These are phyloP conservation scores for Canna indica DNA, from an alignment of 176 grass and related monocot species.

Conservation along the genomic window DNA sequence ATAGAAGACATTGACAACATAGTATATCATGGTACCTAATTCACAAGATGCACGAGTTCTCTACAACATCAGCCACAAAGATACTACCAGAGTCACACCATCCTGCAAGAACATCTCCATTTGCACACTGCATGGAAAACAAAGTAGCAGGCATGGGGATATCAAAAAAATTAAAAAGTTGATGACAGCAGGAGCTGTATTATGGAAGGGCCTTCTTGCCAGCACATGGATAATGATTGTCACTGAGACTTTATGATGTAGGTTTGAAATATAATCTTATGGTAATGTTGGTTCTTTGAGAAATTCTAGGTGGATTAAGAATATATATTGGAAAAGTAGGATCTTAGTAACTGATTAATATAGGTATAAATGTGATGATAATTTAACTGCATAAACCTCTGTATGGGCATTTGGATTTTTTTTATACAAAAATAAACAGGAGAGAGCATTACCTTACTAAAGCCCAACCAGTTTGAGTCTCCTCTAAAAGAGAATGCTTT, in stretches of 20 bases:
- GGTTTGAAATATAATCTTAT: too few relatives aligned
- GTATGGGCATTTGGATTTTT: neutral
- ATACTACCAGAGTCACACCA: slow-evolving; percentile 80
- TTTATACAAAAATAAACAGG: neutral
- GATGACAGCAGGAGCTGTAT: neutral
- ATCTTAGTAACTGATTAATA: too few relatives aligned
- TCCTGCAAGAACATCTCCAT: slow-evolving; percentile 60
- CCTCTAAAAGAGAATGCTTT: slow-evolving; percentile 75
- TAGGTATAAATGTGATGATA: neutral
- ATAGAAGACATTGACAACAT: neutral
- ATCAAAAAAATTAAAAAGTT: neutral
- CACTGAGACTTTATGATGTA: too few relatives aligned
- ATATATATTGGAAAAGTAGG: too few relatives aligned
- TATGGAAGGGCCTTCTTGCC: too few relatives aligned
- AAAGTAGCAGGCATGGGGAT: neutral
- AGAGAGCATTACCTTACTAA: slow-evolving; percentile 57
- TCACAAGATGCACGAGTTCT: slow-evolving; percentile 1
- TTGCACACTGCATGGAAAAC: slow-evolving; percentile 36
- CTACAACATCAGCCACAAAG: slow-evolving; percentile 58
- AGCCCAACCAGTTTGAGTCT: slow-evolving; percentile 82
- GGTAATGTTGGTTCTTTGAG: too few relatives aligned
- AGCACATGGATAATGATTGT: too few relatives aligned
- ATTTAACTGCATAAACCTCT: neutral
- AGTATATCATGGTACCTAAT: neutral
- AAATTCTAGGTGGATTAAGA: too few relatives aligned